Evolutionary conservation across 2,329 filamentous ascomycete species (phyloP).

Genomic region (Fusarium albidum): DNA sequence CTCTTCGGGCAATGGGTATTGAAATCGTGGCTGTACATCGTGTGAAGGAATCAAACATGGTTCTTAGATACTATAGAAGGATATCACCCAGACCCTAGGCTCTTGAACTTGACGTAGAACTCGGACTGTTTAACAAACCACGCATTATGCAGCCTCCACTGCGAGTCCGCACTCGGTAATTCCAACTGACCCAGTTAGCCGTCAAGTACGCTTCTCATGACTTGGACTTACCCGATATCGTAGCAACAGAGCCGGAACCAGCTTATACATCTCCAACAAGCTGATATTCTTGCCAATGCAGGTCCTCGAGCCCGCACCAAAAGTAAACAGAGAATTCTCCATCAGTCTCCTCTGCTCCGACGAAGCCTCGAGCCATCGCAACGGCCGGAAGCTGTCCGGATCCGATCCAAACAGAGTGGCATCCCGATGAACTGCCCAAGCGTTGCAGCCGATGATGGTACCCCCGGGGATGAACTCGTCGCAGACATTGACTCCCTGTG

Average conservation of each 20-base stretch:
- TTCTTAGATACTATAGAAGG: no score
- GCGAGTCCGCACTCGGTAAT: not conserved
- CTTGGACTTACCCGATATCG: slow-evolving; percentile 6
- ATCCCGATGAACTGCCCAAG: slow-evolving; percentile 1
- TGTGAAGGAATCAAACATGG: no score
- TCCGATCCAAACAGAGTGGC: slow-evolving; percentile 49
- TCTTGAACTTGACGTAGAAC: slow-evolving; percentile 1
- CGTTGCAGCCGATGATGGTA: slow-evolving; percentile 1
- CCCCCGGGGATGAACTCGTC: slow-evolving; percentile 1
- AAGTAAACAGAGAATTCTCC: slow-evolving; percentile 48
- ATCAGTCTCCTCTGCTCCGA: slow-evolving; percentile 47
- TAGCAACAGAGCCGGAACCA: not conserved
- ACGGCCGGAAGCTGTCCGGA: slow-evolving; percentile 42
- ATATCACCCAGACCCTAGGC: no score
- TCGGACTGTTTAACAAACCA: slow-evolving; percentile 20
- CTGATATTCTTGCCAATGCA: not conserved
- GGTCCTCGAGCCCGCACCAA: not conserved
- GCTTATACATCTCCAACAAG: not conserved
- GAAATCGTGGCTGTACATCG: no score
- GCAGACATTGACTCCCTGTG: not conserved
- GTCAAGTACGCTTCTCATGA: no score
- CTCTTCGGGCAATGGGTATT: no score
- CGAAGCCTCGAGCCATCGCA: slow-evolving; percentile 63
- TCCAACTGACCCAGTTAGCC: not conserved
- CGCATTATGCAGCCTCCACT: slow-evolving; percentile 11